Evolutionary conservation across 2,329 filamentous ascomycete species (phyloP), one percentile per base, ranked within the genome.

Genomic region (Ophiostoma sp.): DNA sequence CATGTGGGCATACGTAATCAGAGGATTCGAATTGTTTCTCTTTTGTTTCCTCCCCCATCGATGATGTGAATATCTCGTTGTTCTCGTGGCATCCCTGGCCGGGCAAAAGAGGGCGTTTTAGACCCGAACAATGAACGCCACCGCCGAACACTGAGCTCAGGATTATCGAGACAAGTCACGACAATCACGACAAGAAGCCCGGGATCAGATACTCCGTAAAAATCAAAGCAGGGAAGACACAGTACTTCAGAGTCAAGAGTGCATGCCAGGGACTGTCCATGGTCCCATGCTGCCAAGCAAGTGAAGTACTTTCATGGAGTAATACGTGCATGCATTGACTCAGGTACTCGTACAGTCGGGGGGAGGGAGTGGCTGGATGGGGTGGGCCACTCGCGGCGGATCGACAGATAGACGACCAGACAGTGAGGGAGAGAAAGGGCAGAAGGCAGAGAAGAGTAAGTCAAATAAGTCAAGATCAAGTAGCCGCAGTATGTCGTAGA

Each of bases 51-150:
- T 55, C 7, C 12, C 8, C 18, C 8, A 55, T 6, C 18, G 45
- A n/a, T 49, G 16, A 49, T 49, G 47, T 49, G 47, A 5, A 3
- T 18, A 5, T 18, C 47, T 47, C 45, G 14, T 47, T 47, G 14
- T 55, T 55, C n/a, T 55, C 8, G 49, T 55, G 49, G 49, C 49
- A 55, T 55, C 49, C 49, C 49, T 55, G 49, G 12, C n/a, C 49
- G 12, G 27, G 27, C 27, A 27, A 27, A 27, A 27, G 27, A 55
- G 16, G 49, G 18, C 49, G 49, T 55, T 55, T 27, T 14, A n/a
- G 11, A 52, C 47, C 47, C 49, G 49, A 55, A 55, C 49, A 55
- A 55, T 55, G 27, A 55, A 55, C 49, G 49, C 49, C 49, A 55
- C 49, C 49, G 8, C 49, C 49, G 49, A 55, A 12, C 6, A 55